Conservation (phyloP, 495 filamentous ascomycete genomes). For the Alectoria sarmentosa region DNA sequence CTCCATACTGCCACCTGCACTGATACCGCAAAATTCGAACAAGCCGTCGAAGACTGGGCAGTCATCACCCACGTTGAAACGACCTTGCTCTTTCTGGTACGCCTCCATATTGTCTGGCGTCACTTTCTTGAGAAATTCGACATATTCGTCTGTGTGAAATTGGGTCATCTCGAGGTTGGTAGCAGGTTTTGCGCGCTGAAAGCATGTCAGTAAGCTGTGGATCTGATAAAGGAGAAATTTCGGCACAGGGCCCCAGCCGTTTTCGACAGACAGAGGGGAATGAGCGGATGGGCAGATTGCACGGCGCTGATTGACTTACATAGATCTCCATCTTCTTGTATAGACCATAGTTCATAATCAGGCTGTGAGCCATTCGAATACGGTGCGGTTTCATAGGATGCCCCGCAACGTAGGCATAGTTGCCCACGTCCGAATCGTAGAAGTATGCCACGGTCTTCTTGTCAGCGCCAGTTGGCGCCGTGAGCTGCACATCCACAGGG, state of each 20-base stretch:
- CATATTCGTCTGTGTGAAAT: conserved; percentile 98
- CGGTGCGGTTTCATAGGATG: conserved; percentile 99
- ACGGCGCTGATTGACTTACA: conserved; percentile 47
- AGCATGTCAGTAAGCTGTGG: conserved; percentile 24
- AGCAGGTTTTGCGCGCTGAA: conserved; percentile 90
- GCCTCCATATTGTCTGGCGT: conserved; percentile 98
- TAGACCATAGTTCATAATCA: conserved; percentile 98
- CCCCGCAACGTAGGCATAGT: conserved; percentile 94
- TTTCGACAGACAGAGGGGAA: neutral
- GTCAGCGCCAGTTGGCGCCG: conserved; percentile 29
- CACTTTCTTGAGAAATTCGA: conserved; percentile 93
- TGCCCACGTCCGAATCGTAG: conserved; percentile 96
- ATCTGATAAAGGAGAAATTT: no score
- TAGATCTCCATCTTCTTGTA: conserved; percentile 99
- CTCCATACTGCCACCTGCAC: conserved; percentile 95
- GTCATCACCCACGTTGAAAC: conserved; percentile 97
- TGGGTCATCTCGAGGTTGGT: conserved; percentile 97
- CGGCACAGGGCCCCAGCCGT: neutral
- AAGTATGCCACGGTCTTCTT: conserved; percentile 89
- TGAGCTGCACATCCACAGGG: conserved; percentile 38
- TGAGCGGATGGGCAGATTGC: neutral
- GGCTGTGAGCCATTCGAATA: conserved; percentile 89
- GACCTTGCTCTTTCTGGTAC: conserved; percentile 85
- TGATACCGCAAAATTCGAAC: conserved; percentile 97
- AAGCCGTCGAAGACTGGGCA: conserved; percentile 97